Evolutionary conservation across 257 asterid genomes (phyloP).

Genomic region (Plantago elongata): DNA sequence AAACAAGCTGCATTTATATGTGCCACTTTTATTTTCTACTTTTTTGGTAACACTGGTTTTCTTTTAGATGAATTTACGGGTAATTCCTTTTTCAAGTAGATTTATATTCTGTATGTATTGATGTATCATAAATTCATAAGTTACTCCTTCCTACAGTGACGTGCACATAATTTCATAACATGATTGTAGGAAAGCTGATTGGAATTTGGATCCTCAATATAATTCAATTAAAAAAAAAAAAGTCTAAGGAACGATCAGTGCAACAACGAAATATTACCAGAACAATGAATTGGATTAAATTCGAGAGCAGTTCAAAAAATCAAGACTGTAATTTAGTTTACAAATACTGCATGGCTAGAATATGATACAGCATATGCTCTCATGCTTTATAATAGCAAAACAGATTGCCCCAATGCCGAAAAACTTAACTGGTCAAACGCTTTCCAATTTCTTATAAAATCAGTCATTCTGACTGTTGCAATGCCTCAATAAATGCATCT

Average conservation of each 20-base stretch:
- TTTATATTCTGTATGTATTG: not conserved
- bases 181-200: not conserved
- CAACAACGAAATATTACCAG: no score
- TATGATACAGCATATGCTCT: conserved; percentile 14
- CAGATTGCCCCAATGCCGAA: conserved; percentile 12
- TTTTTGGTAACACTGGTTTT: conserved; percentile 13
- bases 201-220: not conserved
- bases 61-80: conserved; percentile 6
- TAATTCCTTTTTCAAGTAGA: not conserved
- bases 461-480: conserved; percentile 50
- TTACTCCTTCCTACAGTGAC: no score
- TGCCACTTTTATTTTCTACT: conserved; percentile 9
- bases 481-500: conserved; percentile 55
- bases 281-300: no score
- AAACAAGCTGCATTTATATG: conserved; percentile 13
- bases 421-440: conserved; percentile 19
- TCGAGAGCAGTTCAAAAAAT: no score
- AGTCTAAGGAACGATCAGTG: not conserved
- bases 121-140: not conserved
- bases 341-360: conserved; percentile 18
- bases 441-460: conserved; percentile 9
- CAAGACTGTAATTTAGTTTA: conserved; percentile 1
- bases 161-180: no score
- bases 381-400: conserved; percentile 18
- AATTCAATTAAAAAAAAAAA: not conserved